These are phyloP conservation scores for Sporothrix brasiliensis DNA, from an alignment of 2,329 filamentous ascomycete species.

Conservation along the genomic window DNA sequence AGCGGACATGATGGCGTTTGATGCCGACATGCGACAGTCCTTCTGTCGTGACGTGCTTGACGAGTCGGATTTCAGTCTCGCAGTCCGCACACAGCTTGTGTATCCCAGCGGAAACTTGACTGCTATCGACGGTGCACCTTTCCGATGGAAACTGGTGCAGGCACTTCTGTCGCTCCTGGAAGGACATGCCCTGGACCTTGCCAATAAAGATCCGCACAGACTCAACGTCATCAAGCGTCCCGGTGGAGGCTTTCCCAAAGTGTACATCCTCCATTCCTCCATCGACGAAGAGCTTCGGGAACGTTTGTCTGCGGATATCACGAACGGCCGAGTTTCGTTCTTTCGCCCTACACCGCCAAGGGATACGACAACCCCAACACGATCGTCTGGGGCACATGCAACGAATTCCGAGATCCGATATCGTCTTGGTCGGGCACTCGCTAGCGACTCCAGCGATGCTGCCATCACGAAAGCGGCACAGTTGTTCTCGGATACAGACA, in stretches of 20 bases:
- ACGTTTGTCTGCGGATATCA: slow-evolving; percentile 49
- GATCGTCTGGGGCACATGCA: not conserved
- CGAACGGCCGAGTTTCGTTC: slow-evolving; percentile 41
- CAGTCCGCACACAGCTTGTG: slow-evolving; percentile 58
- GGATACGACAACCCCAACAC: not conserved
- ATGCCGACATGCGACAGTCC: slow-evolving; percentile 52
- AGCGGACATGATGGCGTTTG: slow-evolving; percentile 52
- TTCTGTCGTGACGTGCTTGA: slow-evolving; percentile 64
- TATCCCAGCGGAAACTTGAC: slow-evolving; percentile 57
- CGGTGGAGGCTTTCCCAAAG: slow-evolving; percentile 54
- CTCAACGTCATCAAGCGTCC: slow-evolving; percentile 53
- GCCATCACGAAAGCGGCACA: not conserved
- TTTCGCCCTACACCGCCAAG: slow-evolving; percentile 32
- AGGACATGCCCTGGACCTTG: slow-evolving; percentile 45
- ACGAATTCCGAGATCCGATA: not conserved
- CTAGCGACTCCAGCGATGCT: not conserved
- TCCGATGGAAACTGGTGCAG: slow-evolving; percentile 54
- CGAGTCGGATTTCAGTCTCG: slow-evolving; percentile 62
- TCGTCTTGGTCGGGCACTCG: not conserved
- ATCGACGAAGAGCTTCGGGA: slow-evolving; percentile 51
- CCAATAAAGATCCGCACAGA: slow-evolving; percentile 43
- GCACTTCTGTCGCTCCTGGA: slow-evolving; percentile 48
- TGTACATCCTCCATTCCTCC: slow-evolving; percentile 57
- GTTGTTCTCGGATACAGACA: slow-evolving; percentile 14
- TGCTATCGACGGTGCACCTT: slow-evolving; percentile 56